Conservation (phyloP, 108 stramenopile species). For the Parietichytrium sp. region DNA sequence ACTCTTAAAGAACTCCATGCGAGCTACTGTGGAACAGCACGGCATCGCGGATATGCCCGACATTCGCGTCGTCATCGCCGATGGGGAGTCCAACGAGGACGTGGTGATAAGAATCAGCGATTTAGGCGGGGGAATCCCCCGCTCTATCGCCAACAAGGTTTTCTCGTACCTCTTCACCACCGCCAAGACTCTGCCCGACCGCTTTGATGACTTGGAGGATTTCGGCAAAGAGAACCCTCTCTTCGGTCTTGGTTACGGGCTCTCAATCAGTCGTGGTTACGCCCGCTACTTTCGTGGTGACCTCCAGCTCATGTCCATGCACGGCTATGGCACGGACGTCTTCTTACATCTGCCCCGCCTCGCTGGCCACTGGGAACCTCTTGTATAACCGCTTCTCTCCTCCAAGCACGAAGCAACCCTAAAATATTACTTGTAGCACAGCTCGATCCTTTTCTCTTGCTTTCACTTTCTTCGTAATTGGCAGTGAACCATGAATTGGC, state of each 20-base stretch:
- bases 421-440: too few relatives aligned
- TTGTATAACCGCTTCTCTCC: too few relatives aligned
- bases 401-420: too few relatives aligned
- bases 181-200: conserved; percentile 40
- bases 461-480: too few relatives aligned
- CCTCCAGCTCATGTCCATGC: conserved; percentile 88
- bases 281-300: conserved; percentile 98
- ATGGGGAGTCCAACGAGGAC: conserved; percentile 93
- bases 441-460: too few relatives aligned
- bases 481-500: too few relatives aligned
- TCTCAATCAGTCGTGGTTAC: conserved; percentile 91
- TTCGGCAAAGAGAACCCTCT: conserved; percentile 75
- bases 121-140: conserved; percentile 91
- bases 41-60: conserved; percentile 77
- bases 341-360: conserved; percentile 86
- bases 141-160: conserved; percentile 79
- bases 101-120: conserved; percentile 96
- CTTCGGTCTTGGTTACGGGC: conserved; percentile 94
- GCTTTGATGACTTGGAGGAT: conserved; percentile 67
- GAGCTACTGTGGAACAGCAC: conserved; percentile 90
- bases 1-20: conserved; percentile 92
- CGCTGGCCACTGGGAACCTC: too few relatives aligned
- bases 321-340: conserved; percentile 98
- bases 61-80: conserved; percentile 85
- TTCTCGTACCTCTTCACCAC: conserved; percentile 94